These are phyloP conservation scores for Aureobasidium uvarum DNA, from an alignment of 2,329 filamentous ascomycete genomes.

Conservation along the genomic window DNA sequence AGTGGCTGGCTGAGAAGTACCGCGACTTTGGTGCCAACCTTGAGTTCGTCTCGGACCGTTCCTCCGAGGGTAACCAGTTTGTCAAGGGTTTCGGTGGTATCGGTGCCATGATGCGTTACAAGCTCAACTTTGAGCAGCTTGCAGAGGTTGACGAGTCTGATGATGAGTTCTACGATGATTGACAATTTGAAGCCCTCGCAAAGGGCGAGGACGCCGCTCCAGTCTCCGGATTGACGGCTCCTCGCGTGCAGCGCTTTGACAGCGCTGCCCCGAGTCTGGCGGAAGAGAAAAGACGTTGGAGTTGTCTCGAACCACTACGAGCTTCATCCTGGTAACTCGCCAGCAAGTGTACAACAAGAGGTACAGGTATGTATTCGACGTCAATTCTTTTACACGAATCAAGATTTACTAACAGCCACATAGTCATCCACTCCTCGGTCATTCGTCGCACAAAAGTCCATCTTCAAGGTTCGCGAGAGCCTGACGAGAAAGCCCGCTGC, in stretches of 20 bases:
- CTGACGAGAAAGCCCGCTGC: constrained; percentile 28
- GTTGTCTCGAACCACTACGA: constrained; percentile 23
- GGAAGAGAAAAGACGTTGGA: constrained; percentile 25
- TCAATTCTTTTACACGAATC: not conserved
- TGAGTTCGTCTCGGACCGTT: constrained; percentile 96
- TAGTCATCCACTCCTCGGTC: constrained; percentile 27
- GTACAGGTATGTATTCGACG: constrained; percentile 10
- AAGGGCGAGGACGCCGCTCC: constrained; percentile 79
- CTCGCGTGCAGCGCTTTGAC: constrained; percentile 44
- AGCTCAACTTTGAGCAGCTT: constrained; percentile 99
- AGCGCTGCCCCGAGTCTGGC: constrained; percentile 26
- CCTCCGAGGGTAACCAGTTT: constrained; percentile 98
- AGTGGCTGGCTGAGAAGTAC: constrained; percentile 99
- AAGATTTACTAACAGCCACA: not conserved
- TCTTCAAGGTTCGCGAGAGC: constrained; percentile 20
- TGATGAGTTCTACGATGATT: constrained; percentile 79
- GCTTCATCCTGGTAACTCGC: constrained; percentile 21
- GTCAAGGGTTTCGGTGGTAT: constrained; percentile 99
- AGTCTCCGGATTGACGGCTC: constrained; percentile 56
- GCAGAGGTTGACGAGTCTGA: constrained; percentile 76
- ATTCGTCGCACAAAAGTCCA: constrained; percentile 22
- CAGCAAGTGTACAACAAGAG: constrained; percentile 26
- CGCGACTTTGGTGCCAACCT: constrained; percentile 94
- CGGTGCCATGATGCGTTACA: constrained; percentile 95
- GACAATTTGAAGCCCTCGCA: constrained; percentile 61